Conservation (phyloP, 495 filamentous ascomycete genomes). For the Hyaloscypha finlandica region DNA sequence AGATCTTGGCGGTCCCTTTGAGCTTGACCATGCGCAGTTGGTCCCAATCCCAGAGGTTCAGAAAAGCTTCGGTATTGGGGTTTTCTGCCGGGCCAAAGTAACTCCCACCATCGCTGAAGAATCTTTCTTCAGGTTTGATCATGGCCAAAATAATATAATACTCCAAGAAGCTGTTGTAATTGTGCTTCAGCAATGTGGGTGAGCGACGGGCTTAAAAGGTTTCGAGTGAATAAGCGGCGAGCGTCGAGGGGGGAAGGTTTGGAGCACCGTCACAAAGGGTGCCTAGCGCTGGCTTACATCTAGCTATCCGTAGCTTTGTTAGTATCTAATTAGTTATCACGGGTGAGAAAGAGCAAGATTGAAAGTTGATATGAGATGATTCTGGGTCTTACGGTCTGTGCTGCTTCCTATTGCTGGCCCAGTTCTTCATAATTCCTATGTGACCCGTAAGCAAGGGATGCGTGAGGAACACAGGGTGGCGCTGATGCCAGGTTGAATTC, state of each 20-base stretch:
- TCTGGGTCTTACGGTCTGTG: no score
- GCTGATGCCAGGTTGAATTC: no score
- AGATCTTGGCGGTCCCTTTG: slow-evolving; percentile 8
- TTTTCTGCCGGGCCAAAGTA: slow-evolving; percentile 8
- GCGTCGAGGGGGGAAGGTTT: neutral
- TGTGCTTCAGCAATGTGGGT: slow-evolving; percentile 1
- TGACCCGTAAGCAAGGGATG: no score
- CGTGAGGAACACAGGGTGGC: no score
- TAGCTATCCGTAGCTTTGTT: no score
- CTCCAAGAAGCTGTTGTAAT: slow-evolving; percentile 8
- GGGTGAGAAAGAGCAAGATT: no score
- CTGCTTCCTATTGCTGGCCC: no score
- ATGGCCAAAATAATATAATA: slow-evolving; percentile 1
- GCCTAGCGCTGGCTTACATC: no score
- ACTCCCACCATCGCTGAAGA: neutral
- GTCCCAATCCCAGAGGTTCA: slow-evolving; percentile 8
- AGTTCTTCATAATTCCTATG: no score
- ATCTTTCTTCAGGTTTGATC: slow-evolving; percentile 3
- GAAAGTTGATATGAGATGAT: no score
- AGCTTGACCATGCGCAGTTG: slow-evolving; percentile 10
- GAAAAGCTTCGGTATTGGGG: slow-evolving; percentile 7
- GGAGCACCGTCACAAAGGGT: neutral
- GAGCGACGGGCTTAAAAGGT: slow-evolving; percentile 9
- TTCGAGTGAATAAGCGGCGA: neutral
- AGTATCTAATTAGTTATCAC: no score